These are phyloP conservation scores for Hericium alpestre DNA, from an alignment of 768 basidiomycete genomes.

Conservation along the genomic window DNA sequence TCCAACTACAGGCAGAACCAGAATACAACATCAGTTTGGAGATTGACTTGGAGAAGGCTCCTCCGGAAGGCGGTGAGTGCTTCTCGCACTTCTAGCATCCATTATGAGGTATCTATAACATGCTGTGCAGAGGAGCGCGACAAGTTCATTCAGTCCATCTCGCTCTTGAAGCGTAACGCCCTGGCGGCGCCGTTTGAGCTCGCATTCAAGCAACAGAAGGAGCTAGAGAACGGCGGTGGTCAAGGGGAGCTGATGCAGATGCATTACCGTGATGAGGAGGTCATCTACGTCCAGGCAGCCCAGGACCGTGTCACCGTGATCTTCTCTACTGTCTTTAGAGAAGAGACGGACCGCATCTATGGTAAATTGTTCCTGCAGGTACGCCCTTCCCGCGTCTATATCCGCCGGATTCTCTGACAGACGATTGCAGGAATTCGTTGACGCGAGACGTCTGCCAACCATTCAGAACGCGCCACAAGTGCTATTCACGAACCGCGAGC, in stretches of 20 bases:
- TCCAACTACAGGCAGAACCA: slow-evolving; percentile 61
- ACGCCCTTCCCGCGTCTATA: slow-evolving; percentile 12
- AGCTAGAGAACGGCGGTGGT: slow-evolving; percentile 61
- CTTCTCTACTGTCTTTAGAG: slow-evolving; percentile 93
- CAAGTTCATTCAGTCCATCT: slow-evolving; percentile 67
- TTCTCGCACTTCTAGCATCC: background rate
- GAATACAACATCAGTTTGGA: slow-evolving; percentile 84
- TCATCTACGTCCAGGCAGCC: slow-evolving; percentile 88
- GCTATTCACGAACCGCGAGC: slow-evolving; percentile 86
- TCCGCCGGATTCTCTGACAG: slow-evolving; percentile 1
- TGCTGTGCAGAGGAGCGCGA: slow-evolving; percentile 58
- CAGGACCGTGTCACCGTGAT: slow-evolving; percentile 95
- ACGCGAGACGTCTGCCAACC: slow-evolving; percentile 86
- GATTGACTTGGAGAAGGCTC: slow-evolving; percentile 81
- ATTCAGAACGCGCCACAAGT: slow-evolving; percentile 98
- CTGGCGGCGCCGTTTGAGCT: slow-evolving; percentile 89
- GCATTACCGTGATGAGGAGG: slow-evolving; percentile 94
- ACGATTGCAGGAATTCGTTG: slow-evolving; percentile 81
- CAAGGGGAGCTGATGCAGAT: slow-evolving; percentile 84
- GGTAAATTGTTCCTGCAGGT: slow-evolving; percentile 99
- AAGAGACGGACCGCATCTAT: slow-evolving; percentile 94
- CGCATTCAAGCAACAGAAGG: slow-evolving; percentile 75
- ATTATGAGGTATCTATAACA: slow-evolving; percentile 5
- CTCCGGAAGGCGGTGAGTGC: slow-evolving; percentile 66
- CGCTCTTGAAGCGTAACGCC: slow-evolving; percentile 86